phyloP scores from a whole-genome alignment of 1,284 basidiomycete genomes.

The Austroboletus rostrupii region DNA sequence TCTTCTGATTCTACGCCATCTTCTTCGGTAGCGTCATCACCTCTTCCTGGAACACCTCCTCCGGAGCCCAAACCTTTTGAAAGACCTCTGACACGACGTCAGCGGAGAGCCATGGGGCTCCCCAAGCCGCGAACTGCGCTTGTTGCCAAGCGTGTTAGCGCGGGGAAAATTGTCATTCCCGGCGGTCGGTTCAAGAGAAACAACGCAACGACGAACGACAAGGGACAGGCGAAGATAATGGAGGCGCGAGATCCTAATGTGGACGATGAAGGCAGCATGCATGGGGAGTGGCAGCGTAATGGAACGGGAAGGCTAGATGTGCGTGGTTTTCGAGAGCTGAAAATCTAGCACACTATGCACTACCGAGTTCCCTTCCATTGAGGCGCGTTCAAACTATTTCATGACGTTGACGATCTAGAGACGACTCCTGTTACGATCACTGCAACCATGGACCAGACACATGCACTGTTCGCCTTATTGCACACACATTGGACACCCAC shows the following conservation, averaged over 20 bases:
- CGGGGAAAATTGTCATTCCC: constrained; percentile 55
- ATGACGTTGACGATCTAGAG: constrained; percentile 5
- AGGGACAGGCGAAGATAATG: constrained; percentile 25
- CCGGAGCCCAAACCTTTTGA: constrained; percentile 30
- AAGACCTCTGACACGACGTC: constrained; percentile 52
- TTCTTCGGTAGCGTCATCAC: constrained; percentile 42
- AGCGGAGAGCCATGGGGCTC: constrained; percentile 63
- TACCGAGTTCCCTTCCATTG: background rate
- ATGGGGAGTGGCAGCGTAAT: constrained; percentile 65
- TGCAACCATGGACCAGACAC: constrained; percentile 5
- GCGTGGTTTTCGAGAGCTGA: constrained; percentile 75
- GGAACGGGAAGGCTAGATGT: constrained; percentile 74
- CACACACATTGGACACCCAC: constrained; percentile 6
- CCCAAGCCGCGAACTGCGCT: constrained; percentile 45
- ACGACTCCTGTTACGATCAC: constrained; percentile 14
- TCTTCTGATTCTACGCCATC: constrained; percentile 38
- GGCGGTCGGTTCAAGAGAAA: constrained; percentile 45
- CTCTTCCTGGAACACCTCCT: constrained; percentile 28
- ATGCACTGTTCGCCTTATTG: constrained; percentile 1
- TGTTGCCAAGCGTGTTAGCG: constrained; percentile 31
- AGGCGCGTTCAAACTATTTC: background rate
- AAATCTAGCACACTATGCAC: constrained; percentile 46
- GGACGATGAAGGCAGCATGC: constrained; percentile 33
- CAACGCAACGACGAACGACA: constrained; percentile 21
- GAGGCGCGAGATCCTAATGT: constrained; percentile 23